Conservation (phyloP, 331 rosid species). For the Quercus phellos region DNA sequence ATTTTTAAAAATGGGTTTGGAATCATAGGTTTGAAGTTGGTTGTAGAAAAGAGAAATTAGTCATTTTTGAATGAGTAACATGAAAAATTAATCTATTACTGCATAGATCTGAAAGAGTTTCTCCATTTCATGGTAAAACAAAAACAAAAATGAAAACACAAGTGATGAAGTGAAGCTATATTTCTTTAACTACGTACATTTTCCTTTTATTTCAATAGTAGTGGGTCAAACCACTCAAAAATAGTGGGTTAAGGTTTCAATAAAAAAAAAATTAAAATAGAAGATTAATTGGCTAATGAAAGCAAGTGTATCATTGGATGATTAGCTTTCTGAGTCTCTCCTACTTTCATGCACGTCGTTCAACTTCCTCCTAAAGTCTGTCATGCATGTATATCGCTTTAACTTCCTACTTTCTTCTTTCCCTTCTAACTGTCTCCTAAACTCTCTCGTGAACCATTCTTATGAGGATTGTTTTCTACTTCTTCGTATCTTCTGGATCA, state of each 20-base stretch:
- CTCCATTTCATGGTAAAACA: not conserved
- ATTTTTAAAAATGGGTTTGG: no score
- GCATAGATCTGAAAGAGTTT: not conserved
- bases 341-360: not conserved
- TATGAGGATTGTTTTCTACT: no score
- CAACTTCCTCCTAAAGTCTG: constrained; percentile 13
- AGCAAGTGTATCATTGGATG: not conserved
- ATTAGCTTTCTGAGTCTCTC: not conserved
- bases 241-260: no score
- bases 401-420: not conserved
- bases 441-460: not conserved
- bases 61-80: not conserved
- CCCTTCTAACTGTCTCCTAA: constrained; percentile 22
- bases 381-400: not conserved
- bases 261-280: not conserved
- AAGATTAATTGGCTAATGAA: not conserved
- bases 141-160: not conserved
- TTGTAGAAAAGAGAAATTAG: not conserved
- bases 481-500: no score
- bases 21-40: no score
- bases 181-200: not conserved
- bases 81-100: not conserved
- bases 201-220: no score
- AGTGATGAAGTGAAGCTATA: not conserved
- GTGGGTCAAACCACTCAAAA: no score